Evolutionary conservation across 140 eudicot genomes (phyloP), one percentile per base, ranked within the genome.

Genomic region (Flaveria floridana): DNA sequence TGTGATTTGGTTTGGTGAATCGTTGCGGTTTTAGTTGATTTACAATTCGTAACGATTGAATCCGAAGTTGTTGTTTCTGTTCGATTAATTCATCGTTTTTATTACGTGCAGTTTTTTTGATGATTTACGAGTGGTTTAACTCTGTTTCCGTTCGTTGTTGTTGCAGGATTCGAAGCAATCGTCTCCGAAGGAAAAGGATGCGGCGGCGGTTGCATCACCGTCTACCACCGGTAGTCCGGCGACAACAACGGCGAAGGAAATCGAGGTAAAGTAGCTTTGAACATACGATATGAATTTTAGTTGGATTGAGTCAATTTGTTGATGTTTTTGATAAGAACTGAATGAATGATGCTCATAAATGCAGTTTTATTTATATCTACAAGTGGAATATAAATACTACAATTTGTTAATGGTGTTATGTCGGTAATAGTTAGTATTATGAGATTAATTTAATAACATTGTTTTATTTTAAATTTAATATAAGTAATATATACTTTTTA

Each of bases 171-270:
- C 37, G 15, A 23, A 72, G 14, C 30, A 55, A 37, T 55, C 76
- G 20, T 52, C 76, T 28, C 65, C 76, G 10, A 71, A 71, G 53
- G 67, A 72, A 34, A 37, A 72, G 14, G 55, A 72, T 30, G 67
- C 30, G 9, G 62, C 7, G 14, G 74, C 62, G 46, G 66, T 16
- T 51, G 11, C 76, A 18, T 5, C 65, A 30, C 34, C 14, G 51
- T 18, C 52, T 65, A 16, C 52, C 9, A 39, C 30, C 15, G 16
- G 42, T 61, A 23, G 67, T 23, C 41, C 18, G 37, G 19, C 37
- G 7, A 61, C 18, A 11, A 12, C 66, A 12, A 3, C 65, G 25
- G 65, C 65, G 25, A 20, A 21, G 44, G 46, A 13, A 25, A 6
- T 70, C 2, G 63, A 70, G 74, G 74, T 70, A 70, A 13, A 48